Percentiles rank a stretch among this genome's conserved stretches.
phyloP scores from a whole-genome alignment of 164 flowering plant genomes.

The Macadamia integrifolia region DNA sequence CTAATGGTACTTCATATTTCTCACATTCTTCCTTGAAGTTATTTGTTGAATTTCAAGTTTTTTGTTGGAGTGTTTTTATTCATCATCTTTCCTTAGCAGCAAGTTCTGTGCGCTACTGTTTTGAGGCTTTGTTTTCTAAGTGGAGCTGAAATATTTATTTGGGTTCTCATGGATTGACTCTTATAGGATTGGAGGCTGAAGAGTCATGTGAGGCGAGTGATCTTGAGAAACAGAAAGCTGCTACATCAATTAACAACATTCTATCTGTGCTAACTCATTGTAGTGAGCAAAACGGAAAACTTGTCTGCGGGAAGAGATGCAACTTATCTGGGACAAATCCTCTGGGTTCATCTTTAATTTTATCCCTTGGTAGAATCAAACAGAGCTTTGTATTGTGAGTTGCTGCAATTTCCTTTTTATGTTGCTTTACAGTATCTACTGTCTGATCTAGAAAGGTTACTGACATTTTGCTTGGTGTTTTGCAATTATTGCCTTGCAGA shows the following conservation, averaged over 20 bases:
- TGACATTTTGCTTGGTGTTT: slow-evolving; percentile 8
- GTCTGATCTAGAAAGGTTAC: slow-evolving; percentile 5
- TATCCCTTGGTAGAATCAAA: slow-evolving; percentile 98
- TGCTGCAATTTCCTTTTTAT: slow-evolving; percentile 33
- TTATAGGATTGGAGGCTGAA: slow-evolving; percentile 49
- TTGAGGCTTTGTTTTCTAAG: neutral
- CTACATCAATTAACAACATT: slow-evolving; percentile 42
- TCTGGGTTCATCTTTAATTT: slow-evolving; percentile 56
- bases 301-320: slow-evolving; percentile 59
- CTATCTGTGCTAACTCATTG: slow-evolving; percentile 64
- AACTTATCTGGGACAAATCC: slow-evolving; percentile 29
- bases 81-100: neutral
- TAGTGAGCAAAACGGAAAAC: slow-evolving; percentile 63
- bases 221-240: slow-evolving; percentile 62
- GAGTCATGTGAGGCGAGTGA: slow-evolving; percentile 75
- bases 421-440: slow-evolving; percentile 7
- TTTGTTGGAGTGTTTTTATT: neutral
- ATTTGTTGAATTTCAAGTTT: neutral
- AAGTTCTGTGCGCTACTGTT: neutral
- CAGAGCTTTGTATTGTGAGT: slow-evolving; percentile 99
- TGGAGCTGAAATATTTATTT: slow-evolving; percentile 1
- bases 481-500: slow-evolving; percentile 39
- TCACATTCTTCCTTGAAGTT: neutral
- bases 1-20: too few relatives aligned
- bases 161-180: neutral